Base-by-base conservation (phyloP, 345 rosid genomes). In the Gossypium stocksii region DNA sequence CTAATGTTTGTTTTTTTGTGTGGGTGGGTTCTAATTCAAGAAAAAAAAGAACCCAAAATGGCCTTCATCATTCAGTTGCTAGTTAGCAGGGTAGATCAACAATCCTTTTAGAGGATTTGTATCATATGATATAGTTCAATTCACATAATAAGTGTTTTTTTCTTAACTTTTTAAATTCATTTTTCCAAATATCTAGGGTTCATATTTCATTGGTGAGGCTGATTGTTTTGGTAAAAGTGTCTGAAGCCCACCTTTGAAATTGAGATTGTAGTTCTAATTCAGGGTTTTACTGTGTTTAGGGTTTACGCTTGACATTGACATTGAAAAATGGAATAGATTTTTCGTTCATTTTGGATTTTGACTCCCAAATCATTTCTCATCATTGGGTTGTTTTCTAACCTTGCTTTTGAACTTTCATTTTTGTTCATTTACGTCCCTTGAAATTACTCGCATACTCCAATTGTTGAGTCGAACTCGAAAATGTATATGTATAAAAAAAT, bases 71-170 rank as follows among this genome's bases (percentile, higher is more conserved):
- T 52, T 76, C 75, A 73, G 66, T 52, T 48, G 51, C 73, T 77
- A 83, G 82, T 74, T 83, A 82, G 81, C 74, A 62, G 79, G 77
- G 77, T 86, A 83, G 87, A 77, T 80, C 82, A 83, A 84, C 79
- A 76, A 82, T 86, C 86, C 89, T 83, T 79, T 59, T 65, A 75
- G 78, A 83, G 89, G 86, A 86, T 85, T 69, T 89, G 93, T 89
- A 89, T 79, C 90, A 89, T 89, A 87, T 76, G 80, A 83, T 84
- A 89, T 83, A 84, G 88, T 70, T 80, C 86, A 72, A 75, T 85
- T 83, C 75, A 84, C 81, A 80, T 77, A 89, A 89, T 86, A 89
- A 87, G 71, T 66, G 81, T 80, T 20, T 13, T 9, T 19, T 73
- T 48, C n/a, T 16, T 22, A 72, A 58, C 22, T 66, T 22, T n/a